phyloP scores from a whole-genome alignment of 139 green algal species.

The Coccomyxa sp. region DNA sequence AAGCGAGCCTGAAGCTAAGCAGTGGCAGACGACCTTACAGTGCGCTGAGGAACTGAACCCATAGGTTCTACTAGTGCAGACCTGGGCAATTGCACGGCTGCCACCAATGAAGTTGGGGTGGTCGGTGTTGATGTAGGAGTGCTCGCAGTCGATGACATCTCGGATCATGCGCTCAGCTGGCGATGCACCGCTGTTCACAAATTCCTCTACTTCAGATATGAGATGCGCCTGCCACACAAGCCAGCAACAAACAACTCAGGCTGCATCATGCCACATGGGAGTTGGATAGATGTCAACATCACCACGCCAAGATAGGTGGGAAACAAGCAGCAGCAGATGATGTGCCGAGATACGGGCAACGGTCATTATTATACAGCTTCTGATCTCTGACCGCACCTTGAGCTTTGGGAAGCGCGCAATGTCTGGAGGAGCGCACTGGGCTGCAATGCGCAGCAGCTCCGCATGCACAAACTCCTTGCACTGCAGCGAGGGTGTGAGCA shows the following conservation, averaged over 20 bases:
- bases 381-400: conserved; percentile 27
- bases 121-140: conserved; percentile 95
- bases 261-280: no score
- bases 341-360: background rate
- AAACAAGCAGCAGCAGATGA: background rate
- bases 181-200: conserved; percentile 59
- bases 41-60: background rate
- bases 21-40: background rate
- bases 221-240: conserved; percentile 53
- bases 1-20: background rate
- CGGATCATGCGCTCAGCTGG: conserved; percentile 63
- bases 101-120: conserved; percentile 89
- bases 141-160: conserved; percentile 76
- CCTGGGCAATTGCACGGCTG: conserved; percentile 54
- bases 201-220: conserved; percentile 61
- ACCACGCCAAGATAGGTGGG: conserved; percentile 32
- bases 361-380: no score
- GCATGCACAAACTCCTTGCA: conserved; percentile 67
- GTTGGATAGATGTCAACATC: no score
- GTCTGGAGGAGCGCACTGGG: conserved; percentile 64
- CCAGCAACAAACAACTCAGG: background rate
- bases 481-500: conserved; percentile 69
- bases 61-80: background rate
- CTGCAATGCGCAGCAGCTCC: conserved; percentile 82
- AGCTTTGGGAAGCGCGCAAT: conserved; percentile 61